Conservation (phyloP, 2,329 filamentous ascomycete species). For the Aspergillus phoenicis region DNA sequence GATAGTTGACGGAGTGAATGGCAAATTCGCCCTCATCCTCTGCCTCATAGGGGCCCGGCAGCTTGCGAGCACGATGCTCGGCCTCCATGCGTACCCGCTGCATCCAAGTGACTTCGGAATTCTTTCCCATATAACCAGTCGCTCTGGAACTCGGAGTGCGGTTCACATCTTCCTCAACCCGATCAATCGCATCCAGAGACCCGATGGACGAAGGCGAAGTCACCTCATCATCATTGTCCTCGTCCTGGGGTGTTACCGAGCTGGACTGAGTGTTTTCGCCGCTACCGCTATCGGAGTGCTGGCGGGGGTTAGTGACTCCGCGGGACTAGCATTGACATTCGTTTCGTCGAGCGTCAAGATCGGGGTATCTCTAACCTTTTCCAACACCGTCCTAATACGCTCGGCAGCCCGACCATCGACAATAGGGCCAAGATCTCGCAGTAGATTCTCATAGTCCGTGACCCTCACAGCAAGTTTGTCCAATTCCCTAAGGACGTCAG, state of each 20-base stretch:
- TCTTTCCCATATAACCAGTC: slow-evolving; percentile 50
- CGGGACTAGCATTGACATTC: background rate
- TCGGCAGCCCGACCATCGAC: slow-evolving; percentile 39
- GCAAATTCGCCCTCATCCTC: slow-evolving; percentile 36
- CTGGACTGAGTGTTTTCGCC: slow-evolving; percentile 30
- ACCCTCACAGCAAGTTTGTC: slow-evolving; percentile 36
- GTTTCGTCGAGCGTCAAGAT: background rate
- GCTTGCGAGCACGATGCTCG: slow-evolving; percentile 34
- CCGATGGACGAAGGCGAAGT: slow-evolving; percentile 41
- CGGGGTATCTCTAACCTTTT: slow-evolving; percentile 34
- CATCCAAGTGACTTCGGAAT: slow-evolving; percentile 51
- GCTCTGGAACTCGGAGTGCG: slow-evolving; percentile 38
- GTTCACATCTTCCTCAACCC: slow-evolving; percentile 50
- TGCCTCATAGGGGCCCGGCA: slow-evolving; percentile 32
- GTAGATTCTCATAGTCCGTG: slow-evolving; percentile 42
- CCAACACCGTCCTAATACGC: slow-evolving; percentile 40
- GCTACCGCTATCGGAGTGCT: slow-evolving; percentile 27
- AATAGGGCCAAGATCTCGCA: slow-evolving; percentile 39
- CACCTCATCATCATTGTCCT: slow-evolving; percentile 30
- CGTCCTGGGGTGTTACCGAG: slow-evolving; percentile 35
- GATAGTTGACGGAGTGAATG: slow-evolving; percentile 42
- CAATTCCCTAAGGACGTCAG: slow-evolving; percentile 32
- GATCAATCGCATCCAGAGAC: slow-evolving; percentile 49
- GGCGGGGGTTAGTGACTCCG: background rate
- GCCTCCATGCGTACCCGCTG: slow-evolving; percentile 45